Base-by-base conservation (phyloP, 805 yeast species). In the Saturnispora halmiae region DNA sequence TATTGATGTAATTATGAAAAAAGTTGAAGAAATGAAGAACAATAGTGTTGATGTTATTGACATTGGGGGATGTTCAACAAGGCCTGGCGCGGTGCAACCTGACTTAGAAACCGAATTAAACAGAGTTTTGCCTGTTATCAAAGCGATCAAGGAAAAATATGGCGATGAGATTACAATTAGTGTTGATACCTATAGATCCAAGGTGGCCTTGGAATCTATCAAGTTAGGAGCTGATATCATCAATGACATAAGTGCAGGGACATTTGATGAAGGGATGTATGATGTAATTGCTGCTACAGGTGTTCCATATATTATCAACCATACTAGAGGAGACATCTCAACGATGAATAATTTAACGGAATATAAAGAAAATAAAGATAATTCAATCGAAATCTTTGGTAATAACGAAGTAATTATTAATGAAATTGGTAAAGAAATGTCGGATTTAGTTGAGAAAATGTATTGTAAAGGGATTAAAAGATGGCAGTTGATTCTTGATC, bases 401-500 rank as follows among this genome's bases (percentile, higher is more conserved):
- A n/a, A 27, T 11, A 39, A 44, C 11, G 37, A 48, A 13, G 30
- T 43, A 9, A 59, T 79, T 29, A 68, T 72, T 33, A 35, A 43
- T 36, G 78, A 74, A 2, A 69, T 86, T 4, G 72, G 80, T 5
- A 59, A 73, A 35, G 98, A 92, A 57, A 61, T 90, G 38, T 64
- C 77, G 7, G 48, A 50, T 3, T 73, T 75, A 41, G 67, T 86
- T 22, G 49, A 58, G 0, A 67, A 63, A 41, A 94, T 95, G 10
- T 61, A 73, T 33, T 51, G 50, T 1, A 63, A 58, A 0, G 95
- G 95, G 4, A 75, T 90, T 1, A 67, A 70, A 44, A 77, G 90
- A 59, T 92, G 96, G 95, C 97, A 92, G 60, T 65, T 92, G 3
- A 76, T 92, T 14, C 53, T 87, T 4, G 99, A 92, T 56, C 98